A percentile compares a stretch with the other conserved stretches of the same genome.
These are phyloP conservation scores for Aurantiochytrium sp. DNA, from an alignment of 108 stramenopile genomes.

Conservation along the genomic window DNA sequence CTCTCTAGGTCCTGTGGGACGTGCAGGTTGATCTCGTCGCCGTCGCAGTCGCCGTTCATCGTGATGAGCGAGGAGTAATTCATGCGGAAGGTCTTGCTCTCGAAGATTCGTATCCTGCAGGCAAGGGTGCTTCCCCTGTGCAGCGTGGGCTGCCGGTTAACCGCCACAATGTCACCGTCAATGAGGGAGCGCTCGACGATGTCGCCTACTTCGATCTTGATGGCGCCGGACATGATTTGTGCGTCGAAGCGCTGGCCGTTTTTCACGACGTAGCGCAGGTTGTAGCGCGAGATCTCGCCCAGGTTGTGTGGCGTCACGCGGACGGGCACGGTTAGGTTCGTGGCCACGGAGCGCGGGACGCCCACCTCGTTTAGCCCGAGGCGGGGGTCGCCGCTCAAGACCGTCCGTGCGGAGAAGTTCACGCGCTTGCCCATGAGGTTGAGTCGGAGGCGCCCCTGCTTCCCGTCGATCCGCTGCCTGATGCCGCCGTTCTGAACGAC, in stretches of 20 bases:
- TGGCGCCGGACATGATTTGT: not conserved
- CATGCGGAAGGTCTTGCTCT: not conserved
- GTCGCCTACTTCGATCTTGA: not conserved
- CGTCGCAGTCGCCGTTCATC: constrained; percentile 1
- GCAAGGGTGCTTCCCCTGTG: not conserved
- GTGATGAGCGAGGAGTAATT: not conserved
- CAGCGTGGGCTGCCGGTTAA: not conserved
- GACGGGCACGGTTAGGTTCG: not conserved
- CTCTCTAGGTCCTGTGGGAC: not conserved
- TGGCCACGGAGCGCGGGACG: not conserved
- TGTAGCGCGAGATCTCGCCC: not conserved
- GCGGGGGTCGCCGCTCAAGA: not conserved
- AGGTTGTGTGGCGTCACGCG: not conserved
- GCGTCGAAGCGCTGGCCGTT: not conserved
- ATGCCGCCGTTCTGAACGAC: not conserved
- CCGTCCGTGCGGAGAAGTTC: not conserved
- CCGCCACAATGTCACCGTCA: not conserved
- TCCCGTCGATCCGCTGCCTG: not conserved
- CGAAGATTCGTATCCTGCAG: not conserved
- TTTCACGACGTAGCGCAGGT: not conserved
- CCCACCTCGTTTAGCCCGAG: not conserved
- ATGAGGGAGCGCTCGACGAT: not conserved
- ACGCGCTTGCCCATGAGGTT: not conserved
- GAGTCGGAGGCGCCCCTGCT: not conserved
- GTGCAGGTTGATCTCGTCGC: not conserved